Evolutionary conservation across 2,329 filamentous ascomycete species (phyloP), one percentile per base, ranked within the genome.

Genomic region (Neofusicoccum cordaticola): DNA sequence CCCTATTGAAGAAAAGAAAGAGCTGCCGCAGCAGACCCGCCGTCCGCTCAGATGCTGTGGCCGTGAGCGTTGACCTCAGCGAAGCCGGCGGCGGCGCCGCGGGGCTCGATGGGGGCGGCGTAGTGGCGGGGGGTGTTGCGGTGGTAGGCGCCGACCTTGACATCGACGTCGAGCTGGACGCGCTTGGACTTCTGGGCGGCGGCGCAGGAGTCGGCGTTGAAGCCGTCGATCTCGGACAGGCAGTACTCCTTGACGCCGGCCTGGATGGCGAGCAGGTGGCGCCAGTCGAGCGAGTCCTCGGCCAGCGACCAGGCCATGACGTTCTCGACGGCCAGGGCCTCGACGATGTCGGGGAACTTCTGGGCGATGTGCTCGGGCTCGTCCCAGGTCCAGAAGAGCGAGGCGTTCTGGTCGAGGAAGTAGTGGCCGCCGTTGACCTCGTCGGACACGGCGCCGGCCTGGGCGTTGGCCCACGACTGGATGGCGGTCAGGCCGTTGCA

Each of bases 271-370:
- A 45, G 9, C 27, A 63, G 17, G 61, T 63, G 61, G 50, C 50
- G 50, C 71, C 72, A 78, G 65, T 74, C 73, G 22, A 68, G 65
- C n/a, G 69, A 72, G 65, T 92, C 90, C 75, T 92, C 89, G 1
- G 88, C 90, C 65, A 92, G 71, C 19, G 87, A 89, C 90, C 89
- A 92, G 0, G 89, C 89, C 82, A 92, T 91, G 4, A 90, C 85
- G 15, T 90, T 90, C 1, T 90, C 89, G 0, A 92, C 74, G 0
- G 78, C 75, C 71, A 84, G 82, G 37, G 79, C 79, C 35, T 80
- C 77, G 2, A 91, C 81, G 41, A 93, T 82, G 4, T 83, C 73
- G 3, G 81, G 76, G 65, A 91, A 86, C 77, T 93, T 93, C 64
- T 79, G 78, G 12, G 74, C 69, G 58, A 93, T 87, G 12, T 86